Evolutionary conservation across 805 yeast genomes (phyloP), one percentile per base, ranked within the genome.

Genomic region (Candida oleophila): DNA sequence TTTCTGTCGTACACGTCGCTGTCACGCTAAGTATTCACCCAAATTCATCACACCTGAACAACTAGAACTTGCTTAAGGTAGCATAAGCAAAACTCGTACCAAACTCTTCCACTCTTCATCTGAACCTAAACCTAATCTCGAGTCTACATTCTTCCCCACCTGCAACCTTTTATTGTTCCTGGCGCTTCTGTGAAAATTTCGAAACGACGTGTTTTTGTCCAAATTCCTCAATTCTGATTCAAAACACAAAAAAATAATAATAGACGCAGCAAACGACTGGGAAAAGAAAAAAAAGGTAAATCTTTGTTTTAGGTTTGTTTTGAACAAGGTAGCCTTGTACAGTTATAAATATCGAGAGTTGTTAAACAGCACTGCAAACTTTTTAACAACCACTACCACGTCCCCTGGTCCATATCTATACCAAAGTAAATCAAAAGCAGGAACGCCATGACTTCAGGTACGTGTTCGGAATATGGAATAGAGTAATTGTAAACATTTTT

Each of bases 391-490:
- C 30, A 5, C 30, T 5, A 25, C 30, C 30, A 25, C 11, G 11
- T 25, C n/a, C n/a, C n/a, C n/a, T n/a, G n/a, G n/a, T n/a, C n/a
- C n/a, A n/a, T n/a, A n/a, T n/a, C n/a, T 7, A 25, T 5, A 25
- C 9, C 30, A 25, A 21, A n/a, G 18, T 18, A 41, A 33, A 33
- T 33, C 18, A 15, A 33, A 33, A 5, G 14, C 36, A 8, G n/a
- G 4, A 16, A 38, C 21, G 37, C 21, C n/a, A 44, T 46, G 49
- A 42, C 49, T 38, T 42, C 49, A 12, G 49, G 49, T 46, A 46
- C 28, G 49, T 46, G 39, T 42, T n/a, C 41, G n/a, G 38, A 15
- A 34, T 34, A 15, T 34, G 18, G 12, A 34, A 34, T 12, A 7
- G 20, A 14, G 38, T 7, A 8, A 15, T 14, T 34, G 19, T 5